Evolutionary conservation across 805 yeast genomes (phyloP), one percentile per base, ranked within the genome.

Genomic region (Cyberlindnera euphorbiae): DNA sequence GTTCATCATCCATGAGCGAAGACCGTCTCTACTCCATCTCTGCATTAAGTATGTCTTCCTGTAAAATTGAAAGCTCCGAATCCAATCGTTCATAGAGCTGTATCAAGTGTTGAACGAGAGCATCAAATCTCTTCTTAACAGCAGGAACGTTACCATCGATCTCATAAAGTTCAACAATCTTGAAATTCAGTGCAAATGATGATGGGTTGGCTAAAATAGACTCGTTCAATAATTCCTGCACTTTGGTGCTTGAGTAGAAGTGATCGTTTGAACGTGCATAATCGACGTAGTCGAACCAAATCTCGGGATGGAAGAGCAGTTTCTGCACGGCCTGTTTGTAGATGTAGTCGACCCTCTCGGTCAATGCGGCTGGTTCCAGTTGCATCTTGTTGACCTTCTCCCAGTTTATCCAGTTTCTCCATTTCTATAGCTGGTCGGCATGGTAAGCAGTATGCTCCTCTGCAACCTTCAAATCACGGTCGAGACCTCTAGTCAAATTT

Each of bases 401-500:
- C 77, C 93, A 83, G 8, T 69, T 69, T 23, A 88, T 71, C 96
- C 96, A 86, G 12, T 67, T 62, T 30, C 68, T 60, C 93, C 95
- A 88, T 16, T 66, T 56, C 2, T 58, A 57, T 15, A 80, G 49
- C 54, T 84, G 68, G 8, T 19, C 32, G 27, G 58, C 47, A 45
- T 47, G 43, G 25, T 46, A 33, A 7, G 47, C 51, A 5, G 57
- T 49, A 6, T 52, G 42, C 34, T 55, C 41, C 13, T 60, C 50
- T 45, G 64, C 37, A 36, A 49, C 46, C 17, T 62, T 62, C 12
- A 37, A 28, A 40, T 78, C 60, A 36, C 64, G 64, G 26, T 41
- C 41, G 8, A 84, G 52, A 15, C 70, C 73, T 25, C 63, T 61
- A 0, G 86, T 75, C 4, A 81, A 45, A 43, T 75, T 73, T 10